Evolutionary conservation across 129 eudicot genomes (phyloP).

Genomic region (Mikania micrantha): DNA sequence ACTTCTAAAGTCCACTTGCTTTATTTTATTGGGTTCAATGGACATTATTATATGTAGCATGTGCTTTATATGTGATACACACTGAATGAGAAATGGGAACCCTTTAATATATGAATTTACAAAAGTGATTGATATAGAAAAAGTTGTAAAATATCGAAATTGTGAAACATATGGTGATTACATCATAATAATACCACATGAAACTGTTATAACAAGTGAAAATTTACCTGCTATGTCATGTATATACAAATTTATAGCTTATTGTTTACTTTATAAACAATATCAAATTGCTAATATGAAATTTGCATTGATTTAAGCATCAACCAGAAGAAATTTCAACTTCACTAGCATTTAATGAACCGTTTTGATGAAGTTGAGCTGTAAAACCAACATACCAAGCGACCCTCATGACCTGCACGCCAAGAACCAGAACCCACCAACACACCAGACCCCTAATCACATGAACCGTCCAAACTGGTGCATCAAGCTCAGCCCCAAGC

Average conservation of each 20-base stretch:
- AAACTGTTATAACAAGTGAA: background rate
- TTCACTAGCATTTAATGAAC: constrained; percentile 7
- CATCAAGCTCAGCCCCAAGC: constrained; percentile 74
- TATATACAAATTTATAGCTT: background rate
- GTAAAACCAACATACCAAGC: constrained; percentile 92
- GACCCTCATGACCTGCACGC: constrained; percentile 95
- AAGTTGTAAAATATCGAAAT: background rate
- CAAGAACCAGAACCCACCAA: constrained; percentile 94
- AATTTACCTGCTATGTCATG: background rate
- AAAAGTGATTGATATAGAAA: background rate
- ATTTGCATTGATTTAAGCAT: background rate
- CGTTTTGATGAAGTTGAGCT: constrained; percentile 40
- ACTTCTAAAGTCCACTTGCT: background rate
- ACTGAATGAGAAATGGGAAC: background rate
- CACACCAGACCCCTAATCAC: constrained; percentile 82
- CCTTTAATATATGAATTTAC: background rate
- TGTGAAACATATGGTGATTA: background rate
- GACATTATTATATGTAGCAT: background rate
- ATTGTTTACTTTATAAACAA: constrained; percentile 19
- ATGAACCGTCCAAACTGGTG: constrained; percentile 79
- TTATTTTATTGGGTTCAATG: background rate
- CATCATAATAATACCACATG: background rate
- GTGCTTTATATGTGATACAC: background rate
- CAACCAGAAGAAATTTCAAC: constrained; percentile 10
- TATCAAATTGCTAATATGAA: constrained; percentile 13